phyloP scores from a whole-genome alignment of 495 filamentous ascomycete genomes.

The Aspergillus homomorphus region DNA sequence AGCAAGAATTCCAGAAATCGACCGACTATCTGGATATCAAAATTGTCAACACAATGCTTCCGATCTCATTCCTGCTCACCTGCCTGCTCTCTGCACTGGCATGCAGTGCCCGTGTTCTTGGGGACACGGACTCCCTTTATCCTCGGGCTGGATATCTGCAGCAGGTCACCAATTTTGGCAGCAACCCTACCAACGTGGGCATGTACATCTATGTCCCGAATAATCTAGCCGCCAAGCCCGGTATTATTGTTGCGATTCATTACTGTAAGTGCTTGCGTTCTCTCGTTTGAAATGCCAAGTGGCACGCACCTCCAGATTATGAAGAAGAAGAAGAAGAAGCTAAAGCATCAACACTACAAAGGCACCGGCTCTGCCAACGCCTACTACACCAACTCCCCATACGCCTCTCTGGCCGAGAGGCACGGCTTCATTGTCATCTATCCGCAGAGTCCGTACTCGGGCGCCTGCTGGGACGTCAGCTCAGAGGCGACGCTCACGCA shows the following conservation, averaged over 20 bases:
- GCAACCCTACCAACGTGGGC: slow-evolving; percentile 41
- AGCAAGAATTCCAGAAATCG: background rate
- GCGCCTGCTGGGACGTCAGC: slow-evolving; percentile 60
- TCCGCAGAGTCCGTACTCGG: slow-evolving; percentile 45
- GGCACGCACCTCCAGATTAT: no score
- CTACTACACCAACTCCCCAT: slow-evolving; percentile 48
- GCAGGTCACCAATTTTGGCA: slow-evolving; percentile 28
- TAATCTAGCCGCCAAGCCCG: slow-evolving; percentile 48
- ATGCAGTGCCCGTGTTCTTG: slow-evolving; percentile 8
- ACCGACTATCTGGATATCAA: background rate
- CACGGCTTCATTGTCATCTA: slow-evolving; percentile 59
- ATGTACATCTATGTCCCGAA: slow-evolving; percentile 57
- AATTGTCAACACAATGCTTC: background rate
- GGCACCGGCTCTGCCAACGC: slow-evolving; percentile 51
- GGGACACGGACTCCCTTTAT: slow-evolving; percentile 1
- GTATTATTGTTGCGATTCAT: slow-evolving; percentile 54
- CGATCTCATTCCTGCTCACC: background rate
- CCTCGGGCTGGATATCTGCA: slow-evolving; percentile 17
- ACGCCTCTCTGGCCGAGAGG: slow-evolving; percentile 46
- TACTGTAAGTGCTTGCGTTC: slow-evolving; percentile 29
- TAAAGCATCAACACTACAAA: slow-evolving; percentile 1
- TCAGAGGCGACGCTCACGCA: slow-evolving; percentile 52
- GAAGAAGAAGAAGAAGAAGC: no score
- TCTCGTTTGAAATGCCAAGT: no score
- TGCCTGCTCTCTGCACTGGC: slow-evolving; percentile 9